Conservation (phyloP, 176 grass and related monocot species). For the Ensete ventricosum region DNA sequence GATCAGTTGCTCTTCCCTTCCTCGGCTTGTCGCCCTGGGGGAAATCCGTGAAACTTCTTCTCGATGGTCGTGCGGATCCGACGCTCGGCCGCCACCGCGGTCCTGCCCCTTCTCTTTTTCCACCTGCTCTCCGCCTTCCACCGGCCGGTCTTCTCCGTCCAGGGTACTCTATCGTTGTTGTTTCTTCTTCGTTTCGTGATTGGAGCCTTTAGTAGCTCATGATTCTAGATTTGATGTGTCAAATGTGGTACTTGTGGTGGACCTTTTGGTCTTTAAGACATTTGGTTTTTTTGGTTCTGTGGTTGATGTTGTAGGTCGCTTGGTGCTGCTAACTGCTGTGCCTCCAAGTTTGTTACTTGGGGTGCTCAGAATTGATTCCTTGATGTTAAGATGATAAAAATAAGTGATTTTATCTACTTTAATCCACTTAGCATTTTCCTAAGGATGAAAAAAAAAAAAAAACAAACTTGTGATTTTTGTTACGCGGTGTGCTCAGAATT, state of each 20-base stretch:
- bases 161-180: background rate
- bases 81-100: background rate
- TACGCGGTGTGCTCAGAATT: background rate
- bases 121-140: background rate
- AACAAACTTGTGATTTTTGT: background rate
- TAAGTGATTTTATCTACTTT: too few species aligned
- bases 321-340: background rate
- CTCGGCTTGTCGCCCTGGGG: background rate
- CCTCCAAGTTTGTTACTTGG: background rate
- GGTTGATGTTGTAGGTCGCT: background rate
- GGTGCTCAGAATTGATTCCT: background rate
- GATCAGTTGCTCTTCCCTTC: background rate
- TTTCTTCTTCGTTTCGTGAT: background rate
- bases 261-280: too few species aligned
- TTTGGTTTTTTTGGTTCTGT: too few species aligned
- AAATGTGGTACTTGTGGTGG: too few species aligned
- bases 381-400: background rate
- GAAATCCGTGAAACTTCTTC: background rate
- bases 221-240: background rate
- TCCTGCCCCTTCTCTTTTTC: constrained; percentile 5
- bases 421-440: too few species aligned
- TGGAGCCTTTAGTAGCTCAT: background rate
- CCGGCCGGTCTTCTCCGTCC: background rate
- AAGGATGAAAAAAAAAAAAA: too few species aligned
- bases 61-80: background rate